Evolutionary conservation across 75 land plant species (phyloP), one percentile per base, ranked within the genome.

Genomic region (Ceratopteris richardii): DNA sequence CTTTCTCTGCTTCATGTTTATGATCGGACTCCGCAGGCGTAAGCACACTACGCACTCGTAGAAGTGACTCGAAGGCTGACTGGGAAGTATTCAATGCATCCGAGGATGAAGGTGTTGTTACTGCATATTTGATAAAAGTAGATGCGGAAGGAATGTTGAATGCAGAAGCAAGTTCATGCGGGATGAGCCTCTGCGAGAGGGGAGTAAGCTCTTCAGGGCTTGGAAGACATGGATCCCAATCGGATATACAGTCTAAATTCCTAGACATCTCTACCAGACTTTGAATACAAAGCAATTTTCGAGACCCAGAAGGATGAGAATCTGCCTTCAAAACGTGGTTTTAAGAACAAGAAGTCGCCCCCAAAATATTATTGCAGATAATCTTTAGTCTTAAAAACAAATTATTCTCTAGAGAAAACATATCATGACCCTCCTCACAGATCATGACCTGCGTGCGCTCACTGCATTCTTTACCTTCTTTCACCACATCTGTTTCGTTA

Each of bases 181-280:
- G 67, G 55, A 94, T 76, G 25, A 94, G 54, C 25, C 68, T 0
- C 70, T 82, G 82, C 1, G 82, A 69, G 24, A 88, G 66, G 0
- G 93, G 93, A 14, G 75, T 82, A 16, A 88, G 64, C 56, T 88
- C 93, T 18, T 79, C 82, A 28, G 47, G 52, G 55, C 29, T 44
- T 0, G 93, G 93, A 0, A 88, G 66, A 0, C 93, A 89, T 29
- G 36, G 36, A 50, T 85, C 89, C 93, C 93, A 88, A 37, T 88
- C 93, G 40, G 13, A 1, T 13, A 88, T 80, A 19, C 82, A 17
- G 30, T 61, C 57, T 14, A 33, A 33, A 33, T 33, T 33, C 37
- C 3, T 50, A 4, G 37, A 4, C 37, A 33, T 33, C 37, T 9
- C 37, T 33, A 9, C 37, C 9, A 33, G 37, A 4, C 9, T 33